Conservation (phyloP, 1,284 basidiomycete species). For the Rhodotorula sp. region DNA sequence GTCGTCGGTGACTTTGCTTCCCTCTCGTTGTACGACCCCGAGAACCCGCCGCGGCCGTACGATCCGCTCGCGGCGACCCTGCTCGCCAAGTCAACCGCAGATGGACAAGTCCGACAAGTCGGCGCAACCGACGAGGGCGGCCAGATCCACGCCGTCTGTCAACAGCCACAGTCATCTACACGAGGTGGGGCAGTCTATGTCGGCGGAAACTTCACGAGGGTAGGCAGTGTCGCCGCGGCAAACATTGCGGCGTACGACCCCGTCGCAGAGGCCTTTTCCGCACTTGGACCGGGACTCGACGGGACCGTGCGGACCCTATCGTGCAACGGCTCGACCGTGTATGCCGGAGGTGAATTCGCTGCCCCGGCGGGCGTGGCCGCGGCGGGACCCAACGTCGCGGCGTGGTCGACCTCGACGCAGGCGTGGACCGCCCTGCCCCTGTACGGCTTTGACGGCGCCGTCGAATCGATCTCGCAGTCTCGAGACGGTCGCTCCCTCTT, state of each 20-base stretch:
- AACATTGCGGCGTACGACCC: constrained; percentile 77
- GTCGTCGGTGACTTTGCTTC: constrained; percentile 82
- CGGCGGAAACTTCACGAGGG: constrained; percentile 47
- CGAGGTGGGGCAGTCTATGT: constrained; percentile 45
- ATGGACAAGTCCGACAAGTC: constrained; percentile 45
- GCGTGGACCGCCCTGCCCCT: constrained; percentile 78
- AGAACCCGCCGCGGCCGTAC: constrained; percentile 42
- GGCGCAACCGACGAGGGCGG: constrained; percentile 47
- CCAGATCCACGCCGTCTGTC: constrained; percentile 47
- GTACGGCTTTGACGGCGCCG: constrained; percentile 74
- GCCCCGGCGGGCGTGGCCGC: constrained; percentile 46
- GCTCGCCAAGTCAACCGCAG: constrained; percentile 40
- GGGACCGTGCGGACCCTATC: constrained; percentile 72
- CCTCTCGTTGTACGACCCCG: constrained; percentile 65
- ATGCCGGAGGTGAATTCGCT: constrained; percentile 77
- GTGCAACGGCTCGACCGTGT: constrained; percentile 75
- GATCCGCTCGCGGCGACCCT: constrained; percentile 43
- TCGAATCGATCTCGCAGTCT: constrained; percentile 74
- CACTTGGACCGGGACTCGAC: constrained; percentile 71
- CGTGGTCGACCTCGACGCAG: constrained; percentile 66
- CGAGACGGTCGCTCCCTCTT: constrained; percentile 70
- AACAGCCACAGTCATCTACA: constrained; percentile 13
- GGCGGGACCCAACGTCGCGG: constrained; percentile 62
- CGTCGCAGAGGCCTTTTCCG: constrained; percentile 61
- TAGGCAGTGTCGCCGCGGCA: constrained; percentile 55